Percentiles rank a stretch among this genome's conserved stretches.
phyloP scores from a whole-genome alignment of 768 basidiomycete genomes.

The Panaeolus cyanescens region DNA sequence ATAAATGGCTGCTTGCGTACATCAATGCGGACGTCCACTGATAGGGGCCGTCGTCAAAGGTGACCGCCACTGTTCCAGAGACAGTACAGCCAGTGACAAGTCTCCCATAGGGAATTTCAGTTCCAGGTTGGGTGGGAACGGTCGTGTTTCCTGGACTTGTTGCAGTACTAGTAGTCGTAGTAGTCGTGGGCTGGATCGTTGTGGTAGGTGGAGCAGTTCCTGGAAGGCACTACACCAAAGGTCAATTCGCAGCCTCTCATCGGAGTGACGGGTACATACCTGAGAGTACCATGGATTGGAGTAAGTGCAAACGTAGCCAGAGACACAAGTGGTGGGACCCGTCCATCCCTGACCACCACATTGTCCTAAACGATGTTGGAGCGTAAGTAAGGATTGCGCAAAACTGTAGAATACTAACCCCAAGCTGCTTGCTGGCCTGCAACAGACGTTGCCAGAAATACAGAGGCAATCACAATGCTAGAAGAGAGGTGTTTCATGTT shows the following conservation, averaged over 20 bases:
- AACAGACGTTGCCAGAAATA: background rate
- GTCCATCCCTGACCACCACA: conserved; percentile 56
- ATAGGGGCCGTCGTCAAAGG: conserved; percentile 19
- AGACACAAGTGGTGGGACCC: conserved; percentile 50
- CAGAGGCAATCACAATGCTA: background rate
- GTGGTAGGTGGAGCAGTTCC: background rate
- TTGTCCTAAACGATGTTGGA: conserved; percentile 13
- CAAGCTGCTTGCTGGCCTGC: background rate
- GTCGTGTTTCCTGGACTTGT: background rate
- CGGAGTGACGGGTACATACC: background rate
- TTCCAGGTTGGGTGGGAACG: conserved; percentile 5
- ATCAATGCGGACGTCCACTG: conserved; percentile 15
- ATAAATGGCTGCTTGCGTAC: conserved; percentile 1
- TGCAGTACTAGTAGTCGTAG: background rate
- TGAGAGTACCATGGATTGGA: conserved; percentile 54
- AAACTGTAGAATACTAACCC: background rate
- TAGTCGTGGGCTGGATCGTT: background rate
- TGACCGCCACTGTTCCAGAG: conserved; percentile 13
- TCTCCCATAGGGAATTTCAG: conserved; percentile 11
- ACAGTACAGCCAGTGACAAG: conserved; percentile 14
- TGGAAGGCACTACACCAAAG: background rate
- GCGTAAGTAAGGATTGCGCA: background rate
- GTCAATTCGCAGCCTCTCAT: background rate
- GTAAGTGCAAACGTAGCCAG: conserved; percentile 47
- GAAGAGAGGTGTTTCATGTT: background rate